These are phyloP conservation scores for Silene noctiflora DNA, from an alignment of 179 eudicot species.

Conservation along the genomic window DNA sequence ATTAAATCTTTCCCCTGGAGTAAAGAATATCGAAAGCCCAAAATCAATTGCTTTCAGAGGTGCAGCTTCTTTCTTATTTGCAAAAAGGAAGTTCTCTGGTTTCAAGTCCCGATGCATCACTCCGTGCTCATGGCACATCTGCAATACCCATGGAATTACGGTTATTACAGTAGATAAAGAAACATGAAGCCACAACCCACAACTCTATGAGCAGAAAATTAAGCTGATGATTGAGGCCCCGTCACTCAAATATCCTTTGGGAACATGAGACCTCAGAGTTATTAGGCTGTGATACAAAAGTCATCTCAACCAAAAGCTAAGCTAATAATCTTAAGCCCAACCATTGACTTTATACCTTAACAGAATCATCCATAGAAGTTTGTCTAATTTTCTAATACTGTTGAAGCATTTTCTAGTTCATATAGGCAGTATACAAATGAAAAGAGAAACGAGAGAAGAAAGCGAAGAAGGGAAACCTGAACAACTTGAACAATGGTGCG, in stretches of 20 bases:
- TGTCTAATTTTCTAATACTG: too few species aligned
- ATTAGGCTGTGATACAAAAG: too few species aligned
- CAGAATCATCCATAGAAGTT: too few species aligned
- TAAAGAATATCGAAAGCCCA: constrained; percentile 80
- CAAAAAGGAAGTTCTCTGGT: constrained; percentile 84
- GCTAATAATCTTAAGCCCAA: too few species aligned
- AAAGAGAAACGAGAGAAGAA: background rate
- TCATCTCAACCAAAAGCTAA: too few species aligned
- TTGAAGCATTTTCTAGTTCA: too few species aligned
- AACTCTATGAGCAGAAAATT: background rate
- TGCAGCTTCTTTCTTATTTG: constrained; percentile 68
- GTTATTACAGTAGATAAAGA: background rate
- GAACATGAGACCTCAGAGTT: too few species aligned
- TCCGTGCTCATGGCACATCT: constrained; percentile 85
- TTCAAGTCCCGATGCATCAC: constrained; percentile 92
- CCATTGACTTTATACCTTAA: too few species aligned
- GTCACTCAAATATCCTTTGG: too few species aligned
- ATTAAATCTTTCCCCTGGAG: constrained; percentile 73
- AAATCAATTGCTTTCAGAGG: constrained; percentile 82
- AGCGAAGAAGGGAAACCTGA: constrained; percentile 42
- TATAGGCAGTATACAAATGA: too few species aligned
- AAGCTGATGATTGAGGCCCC: too few species aligned
- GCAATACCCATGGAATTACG: constrained; percentile 12
- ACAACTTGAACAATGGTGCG: constrained; percentile 76
- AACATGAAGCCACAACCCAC: background rate